phyloP scores from a whole-genome alignment of 2,329 filamentous ascomycete genomes.

The Aspergillus caelatus region DNA sequence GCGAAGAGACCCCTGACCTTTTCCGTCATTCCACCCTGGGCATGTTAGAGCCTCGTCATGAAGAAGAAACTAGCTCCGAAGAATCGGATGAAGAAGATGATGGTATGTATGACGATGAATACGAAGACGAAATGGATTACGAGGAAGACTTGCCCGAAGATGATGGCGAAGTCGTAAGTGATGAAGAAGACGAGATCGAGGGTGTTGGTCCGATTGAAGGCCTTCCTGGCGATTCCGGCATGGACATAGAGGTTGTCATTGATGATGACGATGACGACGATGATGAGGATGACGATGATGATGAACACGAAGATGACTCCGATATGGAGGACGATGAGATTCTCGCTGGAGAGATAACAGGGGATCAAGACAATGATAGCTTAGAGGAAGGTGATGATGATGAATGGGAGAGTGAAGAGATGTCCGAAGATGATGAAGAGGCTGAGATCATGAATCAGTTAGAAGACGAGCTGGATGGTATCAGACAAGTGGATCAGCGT shows the following conservation, averaged over 20 bases:
- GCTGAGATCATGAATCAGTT: slow-evolving; percentile 49
- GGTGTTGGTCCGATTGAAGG: slow-evolving; percentile 76
- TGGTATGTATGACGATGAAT: slow-evolving; percentile 91
- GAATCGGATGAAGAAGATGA: slow-evolving; percentile 72
- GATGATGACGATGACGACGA: slow-evolving; percentile 71
- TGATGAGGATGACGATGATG: slow-evolving; percentile 64
- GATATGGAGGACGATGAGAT: slow-evolving; percentile 60
- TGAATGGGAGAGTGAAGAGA: slow-evolving; percentile 54
- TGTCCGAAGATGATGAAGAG: slow-evolving; percentile 50
- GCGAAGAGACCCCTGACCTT: slow-evolving; percentile 93
- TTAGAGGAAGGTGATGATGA: slow-evolving; percentile 51
- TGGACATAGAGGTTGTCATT: slow-evolving; percentile 87
- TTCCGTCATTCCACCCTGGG: slow-evolving; percentile 95
- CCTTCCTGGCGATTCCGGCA: slow-evolving; percentile 61
- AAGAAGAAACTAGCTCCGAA: slow-evolving; percentile 79
- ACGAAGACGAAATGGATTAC: slow-evolving; percentile 89
- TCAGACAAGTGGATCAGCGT: slow-evolving; percentile 44
- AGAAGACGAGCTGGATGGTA: slow-evolving; percentile 45
- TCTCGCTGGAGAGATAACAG: slow-evolving; percentile 58
- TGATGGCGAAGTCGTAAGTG: slow-evolving; percentile 84
- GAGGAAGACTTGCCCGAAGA: slow-evolving; percentile 79
- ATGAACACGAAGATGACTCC: slow-evolving; percentile 62
- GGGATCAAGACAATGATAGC: slow-evolving; percentile 57
- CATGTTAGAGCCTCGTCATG: slow-evolving; percentile 83
- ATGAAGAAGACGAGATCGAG: slow-evolving; percentile 79